Conservation (phyloP, 2,329 filamentous ascomycete species). For the Clathrospora elynae region DNA sequence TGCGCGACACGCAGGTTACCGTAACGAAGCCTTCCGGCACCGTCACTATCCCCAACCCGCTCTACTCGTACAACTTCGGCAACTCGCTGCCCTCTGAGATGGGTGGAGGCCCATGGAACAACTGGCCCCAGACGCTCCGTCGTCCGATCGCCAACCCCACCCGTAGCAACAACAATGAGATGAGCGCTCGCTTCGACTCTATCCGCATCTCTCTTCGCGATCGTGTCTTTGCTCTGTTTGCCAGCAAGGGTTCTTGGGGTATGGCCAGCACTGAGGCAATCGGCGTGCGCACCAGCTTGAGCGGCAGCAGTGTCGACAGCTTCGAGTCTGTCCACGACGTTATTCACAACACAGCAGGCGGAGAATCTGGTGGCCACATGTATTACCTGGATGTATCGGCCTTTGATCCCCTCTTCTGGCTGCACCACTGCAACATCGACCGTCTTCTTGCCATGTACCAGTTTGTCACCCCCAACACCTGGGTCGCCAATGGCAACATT, state of each 20-base stretch:
- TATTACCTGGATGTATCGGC: conserved; percentile 73
- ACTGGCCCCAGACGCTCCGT: conserved; percentile 39
- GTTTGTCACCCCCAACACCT: conserved; percentile 70
- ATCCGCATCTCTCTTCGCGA: conserved; percentile 43
- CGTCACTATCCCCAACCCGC: conserved; percentile 51
- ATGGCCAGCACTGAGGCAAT: conserved; percentile 37
- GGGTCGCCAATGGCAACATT: conserved; percentile 57
- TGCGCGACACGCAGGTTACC: conserved; percentile 50
- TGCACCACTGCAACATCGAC: conserved; percentile 49
- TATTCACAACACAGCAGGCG: conserved; percentile 43
- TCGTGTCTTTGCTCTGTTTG: conserved; percentile 45
- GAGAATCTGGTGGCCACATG: conserved; percentile 69
- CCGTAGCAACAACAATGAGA: conserved; percentile 47
- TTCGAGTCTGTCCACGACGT: conserved; percentile 46
- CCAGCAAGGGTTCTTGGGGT: conserved; percentile 40
- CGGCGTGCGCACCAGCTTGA: conserved; percentile 39
- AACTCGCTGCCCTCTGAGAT: conserved; percentile 62
- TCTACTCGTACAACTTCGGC: conserved; percentile 53
- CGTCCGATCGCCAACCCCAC: conserved; percentile 41
- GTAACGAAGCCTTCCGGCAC: conserved; percentile 51
- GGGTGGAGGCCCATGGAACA: conserved; percentile 43
- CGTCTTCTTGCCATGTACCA: conserved; percentile 76
- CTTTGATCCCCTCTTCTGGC: conserved; percentile 70
- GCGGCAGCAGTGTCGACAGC: conserved; percentile 42
- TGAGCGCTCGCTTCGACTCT: conserved; percentile 36